phyloP scores from a whole-genome alignment of 768 basidiomycete genomes.

The Mycena galericulata region DNA sequence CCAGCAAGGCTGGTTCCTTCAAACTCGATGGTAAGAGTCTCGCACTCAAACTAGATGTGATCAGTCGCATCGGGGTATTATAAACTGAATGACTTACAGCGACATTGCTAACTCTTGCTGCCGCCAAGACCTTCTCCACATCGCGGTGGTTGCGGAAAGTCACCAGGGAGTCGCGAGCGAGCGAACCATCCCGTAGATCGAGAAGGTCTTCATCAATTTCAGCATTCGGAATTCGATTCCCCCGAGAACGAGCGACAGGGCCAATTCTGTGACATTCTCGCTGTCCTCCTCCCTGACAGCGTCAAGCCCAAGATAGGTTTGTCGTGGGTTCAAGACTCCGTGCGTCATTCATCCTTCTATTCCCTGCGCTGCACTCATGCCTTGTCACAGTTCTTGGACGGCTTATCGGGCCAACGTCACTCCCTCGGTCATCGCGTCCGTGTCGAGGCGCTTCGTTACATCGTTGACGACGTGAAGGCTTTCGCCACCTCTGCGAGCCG shows the following conservation, averaged over 20 bases:
- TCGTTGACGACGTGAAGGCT: neutral
- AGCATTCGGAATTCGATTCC: conserved; percentile 1
- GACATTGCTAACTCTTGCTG: conserved; percentile 21
- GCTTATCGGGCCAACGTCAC: neutral
- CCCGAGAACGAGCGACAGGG: neutral
- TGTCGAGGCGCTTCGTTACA: neutral
- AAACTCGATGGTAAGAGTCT: conserved; percentile 20
- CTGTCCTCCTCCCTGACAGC: neutral
- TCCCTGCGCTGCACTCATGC: neutral
- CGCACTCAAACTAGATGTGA: conserved; percentile 25
- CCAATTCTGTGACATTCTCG: neutral
- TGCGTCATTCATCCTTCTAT: neutral
- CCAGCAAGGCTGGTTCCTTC: conserved; percentile 12
- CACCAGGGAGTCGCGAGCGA: neutral
- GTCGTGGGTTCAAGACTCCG: neutral
- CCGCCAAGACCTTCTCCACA: conserved; percentile 12
- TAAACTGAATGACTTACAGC: conserved; percentile 5
- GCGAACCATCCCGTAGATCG: neutral
- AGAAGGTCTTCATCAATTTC: conserved; percentile 25
- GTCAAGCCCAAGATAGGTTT: neutral
- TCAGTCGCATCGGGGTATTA: neutral
- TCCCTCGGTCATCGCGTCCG: neutral
- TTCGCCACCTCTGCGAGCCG: neutral
- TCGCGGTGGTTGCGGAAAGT: conserved; percentile 26
- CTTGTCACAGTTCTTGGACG: neutral